A percentile compares a stretch with the other conserved stretches of the same genome.
Conservation (phyloP, 139 green algal species). For the Picochlorum sp. region DNA sequence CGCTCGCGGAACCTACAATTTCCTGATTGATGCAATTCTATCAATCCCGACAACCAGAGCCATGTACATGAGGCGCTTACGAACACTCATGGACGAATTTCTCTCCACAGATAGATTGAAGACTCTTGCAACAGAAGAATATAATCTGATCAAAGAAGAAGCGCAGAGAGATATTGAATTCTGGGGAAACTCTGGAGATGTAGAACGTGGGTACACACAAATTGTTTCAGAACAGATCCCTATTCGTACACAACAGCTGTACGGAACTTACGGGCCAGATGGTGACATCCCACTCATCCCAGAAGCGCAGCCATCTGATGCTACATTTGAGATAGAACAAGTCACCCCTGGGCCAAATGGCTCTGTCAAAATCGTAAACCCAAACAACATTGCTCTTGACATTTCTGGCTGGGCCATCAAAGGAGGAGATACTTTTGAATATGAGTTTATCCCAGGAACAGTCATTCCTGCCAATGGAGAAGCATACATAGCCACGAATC, state of each 20-base stretch:
- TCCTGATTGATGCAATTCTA: constrained; percentile 72
- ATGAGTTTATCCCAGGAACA: constrained; percentile 29
- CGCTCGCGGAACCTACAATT: constrained; percentile 69
- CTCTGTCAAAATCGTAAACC: constrained; percentile 49
- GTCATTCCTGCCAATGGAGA: constrained; percentile 34
- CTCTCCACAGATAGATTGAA: constrained; percentile 31
- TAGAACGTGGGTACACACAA: constrained; percentile 50
- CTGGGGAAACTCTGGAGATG: constrained; percentile 40
- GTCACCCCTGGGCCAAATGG: neutral
- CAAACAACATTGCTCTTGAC: constrained; percentile 50
- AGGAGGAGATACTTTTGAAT: constrained; percentile 16
- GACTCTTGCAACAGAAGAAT: constrained; percentile 29
- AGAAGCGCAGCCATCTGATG: constrained; percentile 13
- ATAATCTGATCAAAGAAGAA: constrained; percentile 37
- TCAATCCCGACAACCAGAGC: constrained; percentile 44
- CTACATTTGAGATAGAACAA: constrained; percentile 19
- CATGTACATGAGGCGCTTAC: constrained; percentile 80
- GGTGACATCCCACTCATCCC: constrained; percentile 42
- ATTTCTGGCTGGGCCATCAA: constrained; percentile 51
- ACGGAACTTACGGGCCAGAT: constrained; percentile 34
- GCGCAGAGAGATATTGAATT: constrained; percentile 40
- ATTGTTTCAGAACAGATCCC: constrained; percentile 51
- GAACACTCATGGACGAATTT: constrained; percentile 71
- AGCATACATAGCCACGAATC: constrained; percentile 18
- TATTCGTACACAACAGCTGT: constrained; percentile 43